Base-by-base conservation (phyloP, 139 green algal species). In the Astrephomene gubernaculifera region DNA sequence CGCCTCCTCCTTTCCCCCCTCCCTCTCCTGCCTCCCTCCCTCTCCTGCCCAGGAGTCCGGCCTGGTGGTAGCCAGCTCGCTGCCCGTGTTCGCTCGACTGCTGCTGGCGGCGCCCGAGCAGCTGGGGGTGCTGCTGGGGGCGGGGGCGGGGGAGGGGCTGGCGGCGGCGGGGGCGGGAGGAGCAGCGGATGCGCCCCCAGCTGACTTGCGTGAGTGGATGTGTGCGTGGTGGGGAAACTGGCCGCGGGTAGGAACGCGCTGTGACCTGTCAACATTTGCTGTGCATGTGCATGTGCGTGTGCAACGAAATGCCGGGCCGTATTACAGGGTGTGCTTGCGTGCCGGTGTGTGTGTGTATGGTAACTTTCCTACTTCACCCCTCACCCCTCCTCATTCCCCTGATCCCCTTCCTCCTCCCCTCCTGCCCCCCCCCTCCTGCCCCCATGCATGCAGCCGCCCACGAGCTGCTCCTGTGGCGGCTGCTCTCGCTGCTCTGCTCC, bases 31-130 rank as follows among this genome's bases (percentile, higher is more conserved):
- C 67, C 36, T 21, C 35, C 35, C 29, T 3, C 1, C 2, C 9
- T 35, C 8, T 35, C 73, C 7, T 5, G 53, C 54, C 24, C 61
- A 82, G 27, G 92, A 97, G 85, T 87, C 89, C 1, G 82, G 87
- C 14, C 72, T 97, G 41, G 90, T 95, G 17, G 78, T 90, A 0
- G 90, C 94, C 53, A 91, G 88, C 35, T 81, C 90, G 1, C 82
- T 94, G 24, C 80, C 75, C 0, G 92, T 98, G 36, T 90, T 97
- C 39, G 93, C 89, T 0, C 87, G 96, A 7, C 71, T 98, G 68
- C 85, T 96, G 86, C 90, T 97, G 76, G 89, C 92, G 22, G 84
- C 70, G 45, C 85, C 86, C 1, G 31, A 68, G 21, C 83, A 83
- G 17, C 93, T 95, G 36, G 76, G 89, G 63, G 67, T 87, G 67